Evolutionary conservation across 1,139 yeast species (phyloP), one percentile per base, ranked within the genome.

Genomic region (Groenewaldozyma auringiensis): DNA sequence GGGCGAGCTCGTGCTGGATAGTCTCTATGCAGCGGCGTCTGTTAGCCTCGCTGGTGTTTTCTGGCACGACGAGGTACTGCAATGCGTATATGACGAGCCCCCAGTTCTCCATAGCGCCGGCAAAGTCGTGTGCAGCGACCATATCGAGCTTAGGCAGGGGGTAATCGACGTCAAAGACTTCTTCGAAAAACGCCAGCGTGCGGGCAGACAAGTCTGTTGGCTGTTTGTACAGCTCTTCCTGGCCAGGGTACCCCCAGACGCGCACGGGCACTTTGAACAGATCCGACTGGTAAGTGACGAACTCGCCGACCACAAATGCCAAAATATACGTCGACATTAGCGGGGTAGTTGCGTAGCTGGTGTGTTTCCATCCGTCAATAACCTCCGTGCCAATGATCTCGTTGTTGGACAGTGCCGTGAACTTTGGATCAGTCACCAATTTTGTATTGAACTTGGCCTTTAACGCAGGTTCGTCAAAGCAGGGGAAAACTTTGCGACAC

Each of bases 51-150:
- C 87, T 78, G 48, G 79, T 76, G 50, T 75, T 71, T 51, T 79
- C 82, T 52, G 82, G 86, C 58, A 74, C 79, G 54, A 85, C 71
- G 50, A 86, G 65, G 40, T 85, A 94, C 21, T 83, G 84, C 39
- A 83, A 80, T 64, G 95, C 78, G 69, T 83, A 86, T 16, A 95
- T 85, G 56, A 86, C 77, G 50, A 85, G 69, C 45, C 95, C 95
- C 85, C 89, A 84, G 70, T 86, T 86, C 68, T 86, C 95, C 95
- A 86, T 86, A 43, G 95, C 95, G 55, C 88, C 88, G 50, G 88
- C 88, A 61, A 84, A 86, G 52, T 85, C 81, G 62, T 84, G 94
- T 45, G 85, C 81, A 11, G 89, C 92, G 51, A 86, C 78, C 70
- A 84, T 74, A 60, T 86, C 95, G 70, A 84, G 71, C 67, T 86